Base-by-base conservation (phyloP, 768 basidiomycete genomes). In the Ramaria rubella region DNA sequence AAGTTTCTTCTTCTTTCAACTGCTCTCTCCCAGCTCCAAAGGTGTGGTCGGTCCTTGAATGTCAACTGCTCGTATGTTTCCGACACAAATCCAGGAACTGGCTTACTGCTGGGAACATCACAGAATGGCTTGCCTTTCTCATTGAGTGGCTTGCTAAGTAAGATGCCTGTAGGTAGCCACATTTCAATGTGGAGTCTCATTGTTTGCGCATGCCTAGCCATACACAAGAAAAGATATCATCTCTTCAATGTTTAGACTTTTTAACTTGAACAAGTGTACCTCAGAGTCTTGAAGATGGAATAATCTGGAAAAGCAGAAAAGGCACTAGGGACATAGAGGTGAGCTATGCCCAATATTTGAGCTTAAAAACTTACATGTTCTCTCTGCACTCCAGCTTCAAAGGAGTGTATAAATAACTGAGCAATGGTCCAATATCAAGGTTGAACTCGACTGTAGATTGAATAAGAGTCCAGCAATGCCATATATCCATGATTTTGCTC, bases 251-350 rank as follows among this genome's bases (percentile, higher is more conserved):
- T 12, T n/a, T 56, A 63, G 53, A 56, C 33, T 21, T 45, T 46
- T 34, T 67, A 58, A 56, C 58, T 53, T 62, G 73, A 95, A 95
- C 0, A 90, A 92, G 68, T 95, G 92, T 1, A 79, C 76, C 64
- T 90, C 84, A 0, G 83, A 82, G 94, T 85, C 45, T 89, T 84
- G 57, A 91, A 91, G 55, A 90, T 83, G 1, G 83, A 71, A 0
- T 91, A 92, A 65, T 97, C 94, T 0, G 94, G 94, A 64, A 97
- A 93, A 1, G 91, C 83, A 6, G 88, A 90, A 68, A 97, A 97
- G 2, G 93, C 90, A 55, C 94, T 96, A 60, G 49, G 2, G 44
- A n/a, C n/a, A 38, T 19, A 44, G 23, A 31, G 23, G 31, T 54
- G 54, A 67, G 52, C 30, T 1, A 33, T n/a, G 24, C 27, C 4